Percentiles rank a stretch among this genome's conserved stretches.
Evolutionary conservation across 768 basidiomycete species (phyloP).

Genomic region (Collybia sordida): DNA sequence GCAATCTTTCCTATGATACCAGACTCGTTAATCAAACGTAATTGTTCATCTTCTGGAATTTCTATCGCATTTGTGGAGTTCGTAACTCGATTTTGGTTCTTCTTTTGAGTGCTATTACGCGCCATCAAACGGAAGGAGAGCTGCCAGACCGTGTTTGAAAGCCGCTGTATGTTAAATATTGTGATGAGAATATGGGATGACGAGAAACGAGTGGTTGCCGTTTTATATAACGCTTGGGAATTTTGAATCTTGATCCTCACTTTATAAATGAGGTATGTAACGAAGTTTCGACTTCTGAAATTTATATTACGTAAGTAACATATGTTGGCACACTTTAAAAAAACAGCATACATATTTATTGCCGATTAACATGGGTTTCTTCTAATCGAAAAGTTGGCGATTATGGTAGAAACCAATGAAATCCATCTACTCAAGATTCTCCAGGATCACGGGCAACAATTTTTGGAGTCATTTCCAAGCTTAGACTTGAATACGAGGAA

Average conservation of each 20-base stretch:
- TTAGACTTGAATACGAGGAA: conserved; percentile 12
- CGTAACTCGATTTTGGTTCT: background rate
- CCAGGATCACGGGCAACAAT: conserved; percentile 46
- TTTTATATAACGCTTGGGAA: too few species aligned
- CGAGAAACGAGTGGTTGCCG: too few species aligned
- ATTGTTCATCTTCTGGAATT: conserved; percentile 75
- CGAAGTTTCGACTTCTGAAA: too few species aligned
- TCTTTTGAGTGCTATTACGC: conserved; percentile 21
- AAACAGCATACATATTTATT: too few species aligned
- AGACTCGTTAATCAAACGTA: conserved; percentile 69
- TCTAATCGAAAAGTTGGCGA: too few species aligned
- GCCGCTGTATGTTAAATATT: too few species aligned
- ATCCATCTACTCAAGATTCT: conserved; percentile 39
- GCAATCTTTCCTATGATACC: conserved; percentile 48
- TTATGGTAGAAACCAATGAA: conserved; percentile 22
- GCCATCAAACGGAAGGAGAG: conserved; percentile 18
- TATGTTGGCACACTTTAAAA: too few species aligned
- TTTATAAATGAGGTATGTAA: too few species aligned
- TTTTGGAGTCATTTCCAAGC: conserved; percentile 40
- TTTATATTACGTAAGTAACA: too few species aligned
- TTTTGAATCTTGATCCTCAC: too few species aligned
- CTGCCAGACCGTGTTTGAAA: background rate
- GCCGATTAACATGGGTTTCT: too few species aligned
- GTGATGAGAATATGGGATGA: too few species aligned
- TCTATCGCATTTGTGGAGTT: conserved; percentile 40